Conservation (phyloP, 306 rosid species). For the Vigna nakashimae region DNA sequence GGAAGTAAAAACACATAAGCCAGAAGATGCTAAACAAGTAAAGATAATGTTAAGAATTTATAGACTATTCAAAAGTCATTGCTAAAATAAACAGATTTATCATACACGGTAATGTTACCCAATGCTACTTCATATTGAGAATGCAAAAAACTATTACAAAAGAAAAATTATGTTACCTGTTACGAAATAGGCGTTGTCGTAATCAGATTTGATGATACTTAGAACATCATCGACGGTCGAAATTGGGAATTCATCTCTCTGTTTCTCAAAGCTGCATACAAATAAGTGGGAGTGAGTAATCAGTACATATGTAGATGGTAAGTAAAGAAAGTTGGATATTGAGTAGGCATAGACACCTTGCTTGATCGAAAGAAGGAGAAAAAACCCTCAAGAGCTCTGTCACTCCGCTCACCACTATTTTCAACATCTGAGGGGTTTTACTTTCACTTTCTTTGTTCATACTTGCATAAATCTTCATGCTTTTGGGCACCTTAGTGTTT, state of each 20-base stretch:
- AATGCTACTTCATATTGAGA: no score
- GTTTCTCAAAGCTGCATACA: constrained; percentile 46
- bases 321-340: not conserved
- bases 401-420: constrained; percentile 69
- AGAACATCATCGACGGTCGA: constrained; percentile 74
- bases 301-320: not conserved
- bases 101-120: no score
- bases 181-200: constrained; percentile 75
- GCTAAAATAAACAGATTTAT: no score
- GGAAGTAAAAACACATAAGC: no score
- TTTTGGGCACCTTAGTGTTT: constrained; percentile 31
- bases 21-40: no score
- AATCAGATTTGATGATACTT: constrained; percentile 60
- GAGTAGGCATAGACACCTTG: constrained; percentile 43
- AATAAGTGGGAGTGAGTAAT: not conserved
- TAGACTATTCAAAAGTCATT: no score
- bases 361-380: constrained; percentile 51
- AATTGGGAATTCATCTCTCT: constrained; percentile 50
- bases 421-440: constrained; percentile 63
- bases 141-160: no score
- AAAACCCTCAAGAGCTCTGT: constrained; percentile 76
- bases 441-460: constrained; percentile 35
- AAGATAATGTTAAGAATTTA: not conserved
- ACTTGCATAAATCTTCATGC: constrained; percentile 31
- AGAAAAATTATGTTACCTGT: constrained; percentile 54